Evolutionary conservation across 371 early-diverging fungal genomes (phyloP), one percentile per base, ranked within the genome.

Genomic region (Mortierella sp.): DNA sequence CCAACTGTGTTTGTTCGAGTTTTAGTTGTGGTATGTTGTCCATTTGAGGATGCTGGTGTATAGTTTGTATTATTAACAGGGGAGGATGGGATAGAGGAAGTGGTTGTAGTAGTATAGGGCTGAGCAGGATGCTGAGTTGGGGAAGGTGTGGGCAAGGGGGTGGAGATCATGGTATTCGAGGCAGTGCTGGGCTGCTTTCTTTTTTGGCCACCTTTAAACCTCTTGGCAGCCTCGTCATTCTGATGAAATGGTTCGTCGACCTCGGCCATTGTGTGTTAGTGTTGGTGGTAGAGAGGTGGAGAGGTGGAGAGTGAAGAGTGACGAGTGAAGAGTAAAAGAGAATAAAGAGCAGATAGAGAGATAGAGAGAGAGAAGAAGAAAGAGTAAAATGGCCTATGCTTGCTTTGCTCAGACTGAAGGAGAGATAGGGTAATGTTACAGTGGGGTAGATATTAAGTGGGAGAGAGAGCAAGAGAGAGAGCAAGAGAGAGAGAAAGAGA

Each of bases 161-260:
- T 6, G 24, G 68, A 18, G 26, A 59, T 22, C n/a, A 47, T 59
- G 59, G 14, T 40, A 26, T 54, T 54, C 10, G 58, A 1, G 8
- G 49, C 28, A 28, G 66, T 32, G 24, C 66, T 64, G 8, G 73
- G 78, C 35, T 77, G 78, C 40, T 77, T 77, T 40, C 78, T 58
- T 58, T 77, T 77, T n/a, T 61, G 61, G 0, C 73, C 62, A 30
- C 65, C 30, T 26, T 77, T 77, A 63, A 77, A 68, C 52, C 78
- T 37, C 62, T 77, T 77, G 63, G 78, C 72, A 26, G 66, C 57
- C 52, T 69, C 73, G 18, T 72, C 69, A 58, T 77, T 77, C 62
- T 77, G 78, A 28, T 61, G 39, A 40, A 77, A 77, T 10, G 65
- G 59, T 37, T 77, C 78, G 26, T 77, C 78, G 18, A 57, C 14